phyloP scores from a whole-genome alignment of 352 stramenopile species.

The Globisporangium paroecandrum region DNA sequence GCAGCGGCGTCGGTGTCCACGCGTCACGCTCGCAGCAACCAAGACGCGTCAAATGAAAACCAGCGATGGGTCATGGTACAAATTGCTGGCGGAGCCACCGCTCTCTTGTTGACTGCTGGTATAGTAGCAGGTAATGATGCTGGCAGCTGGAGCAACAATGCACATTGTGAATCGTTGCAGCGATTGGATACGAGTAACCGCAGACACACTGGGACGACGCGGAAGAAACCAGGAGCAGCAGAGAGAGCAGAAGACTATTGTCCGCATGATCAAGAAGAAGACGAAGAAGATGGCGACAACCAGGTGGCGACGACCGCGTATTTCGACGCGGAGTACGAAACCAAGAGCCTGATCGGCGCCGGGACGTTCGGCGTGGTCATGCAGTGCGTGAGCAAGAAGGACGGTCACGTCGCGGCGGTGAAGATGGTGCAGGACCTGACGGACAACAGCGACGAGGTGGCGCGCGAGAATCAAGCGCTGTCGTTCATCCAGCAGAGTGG shows the following conservation, averaged over 20 bases:
- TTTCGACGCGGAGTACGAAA: constrained; percentile 71
- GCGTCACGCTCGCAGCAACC: not conserved
- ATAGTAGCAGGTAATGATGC: not conserved
- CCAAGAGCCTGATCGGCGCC: constrained; percentile 54
- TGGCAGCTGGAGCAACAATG: not conserved
- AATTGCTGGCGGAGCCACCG: not conserved
- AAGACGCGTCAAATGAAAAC: not conserved
- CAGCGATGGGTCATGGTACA: not conserved
- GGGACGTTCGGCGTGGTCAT: constrained; percentile 84
- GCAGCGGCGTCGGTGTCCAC: not conserved
- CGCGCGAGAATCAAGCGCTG: constrained; percentile 57
- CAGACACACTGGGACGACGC: constrained; percentile 15
- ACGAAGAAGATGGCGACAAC: not conserved
- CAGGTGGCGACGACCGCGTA: constrained; percentile 14
- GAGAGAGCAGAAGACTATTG: not conserved
- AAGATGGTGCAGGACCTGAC: constrained; percentile 74
- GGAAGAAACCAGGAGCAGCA: constrained; percentile 9
- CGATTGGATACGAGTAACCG: constrained; percentile 4
- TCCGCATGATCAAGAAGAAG: not conserved
- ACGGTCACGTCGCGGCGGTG: constrained; percentile 58
- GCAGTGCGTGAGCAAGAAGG: constrained; percentile 66
- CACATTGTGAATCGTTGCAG: constrained; percentile 11
- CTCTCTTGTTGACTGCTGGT: not conserved
- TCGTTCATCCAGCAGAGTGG: constrained; percentile 45
- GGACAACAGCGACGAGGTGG: constrained; percentile 54